These are phyloP conservation scores for Sclerospora graminicola DNA, from an alignment of 352 stramenopile genomes.

Conservation along the genomic window DNA sequence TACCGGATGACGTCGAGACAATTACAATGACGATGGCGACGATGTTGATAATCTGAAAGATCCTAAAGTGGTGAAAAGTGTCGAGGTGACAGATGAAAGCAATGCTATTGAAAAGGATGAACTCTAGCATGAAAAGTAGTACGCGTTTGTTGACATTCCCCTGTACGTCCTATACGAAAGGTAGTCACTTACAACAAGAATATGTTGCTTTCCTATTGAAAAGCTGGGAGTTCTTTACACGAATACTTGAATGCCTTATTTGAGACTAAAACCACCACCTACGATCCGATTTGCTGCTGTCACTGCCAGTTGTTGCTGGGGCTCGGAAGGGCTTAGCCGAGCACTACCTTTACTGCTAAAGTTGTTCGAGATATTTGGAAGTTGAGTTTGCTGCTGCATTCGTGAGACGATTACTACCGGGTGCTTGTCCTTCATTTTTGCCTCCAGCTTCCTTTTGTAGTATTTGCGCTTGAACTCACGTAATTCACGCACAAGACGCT, in stretches of 20 bases:
- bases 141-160: no score
- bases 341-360: slow-evolving; percentile 20
- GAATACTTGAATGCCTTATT: no score
- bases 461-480: slow-evolving; percentile 94
- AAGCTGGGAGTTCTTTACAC: no score
- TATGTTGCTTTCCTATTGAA: no score
- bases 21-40: slow-evolving; percentile 34
- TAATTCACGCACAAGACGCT: slow-evolving; percentile 85
- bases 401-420: slow-evolving; percentile 18
- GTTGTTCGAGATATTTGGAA: slow-evolving; percentile 26
- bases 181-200: no score
- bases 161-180: no score
- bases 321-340: slow-evolving; percentile 50
- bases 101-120: slow-evolving; percentile 49
- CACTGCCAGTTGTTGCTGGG: slow-evolving; percentile 77
- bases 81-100: slow-evolving; percentile 14
- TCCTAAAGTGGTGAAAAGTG: slow-evolving; percentile 50
- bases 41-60: slow-evolving; percentile 24
- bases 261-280: slow-evolving; percentile 90
- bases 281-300: slow-evolving; percentile 85
- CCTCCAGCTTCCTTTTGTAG: slow-evolving; percentile 89
- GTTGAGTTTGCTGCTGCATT: slow-evolving; percentile 21
- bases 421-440: slow-evolving; percentile 69
- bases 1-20: slow-evolving; percentile 60
- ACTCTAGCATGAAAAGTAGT: slow-evolving; percentile 23